Percentiles rank a stretch among this genome's conserved stretches.
phyloP scores from a whole-genome alignment of 2,329 filamentous ascomycete species.

The Beauveria sp. region DNA sequence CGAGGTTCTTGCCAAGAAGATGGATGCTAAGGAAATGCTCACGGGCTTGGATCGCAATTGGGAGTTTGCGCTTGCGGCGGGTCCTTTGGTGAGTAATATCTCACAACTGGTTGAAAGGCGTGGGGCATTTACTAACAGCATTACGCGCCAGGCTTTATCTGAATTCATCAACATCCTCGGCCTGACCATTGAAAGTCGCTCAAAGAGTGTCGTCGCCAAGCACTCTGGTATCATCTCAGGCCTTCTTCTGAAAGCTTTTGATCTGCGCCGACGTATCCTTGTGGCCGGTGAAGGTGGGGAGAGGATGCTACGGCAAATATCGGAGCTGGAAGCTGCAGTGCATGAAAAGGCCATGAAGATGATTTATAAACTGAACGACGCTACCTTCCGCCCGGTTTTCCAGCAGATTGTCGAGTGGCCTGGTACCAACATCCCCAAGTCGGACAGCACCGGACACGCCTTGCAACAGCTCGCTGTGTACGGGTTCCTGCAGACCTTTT shows the following conservation, averaged over 20 bases:
- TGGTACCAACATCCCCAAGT: constrained; percentile 50
- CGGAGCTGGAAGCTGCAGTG: constrained; percentile 54
- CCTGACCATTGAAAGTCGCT: constrained; percentile 65
- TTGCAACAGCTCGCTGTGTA: constrained; percentile 70
- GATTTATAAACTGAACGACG: constrained; percentile 95
- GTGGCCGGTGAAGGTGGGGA: constrained; percentile 39
- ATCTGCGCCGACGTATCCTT: constrained; percentile 54
- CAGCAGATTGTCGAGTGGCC: constrained; percentile 79
- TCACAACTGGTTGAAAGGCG: neutral
- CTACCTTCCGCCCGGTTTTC: constrained; percentile 88
- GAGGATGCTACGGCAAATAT: constrained; percentile 39
- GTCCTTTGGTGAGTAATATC: constrained; percentile 50
- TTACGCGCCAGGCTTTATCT: constrained; percentile 44
- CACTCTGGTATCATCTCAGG: constrained; percentile 62
- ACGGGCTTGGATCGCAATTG: constrained; percentile 66
- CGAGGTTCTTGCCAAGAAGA: constrained; percentile 65
- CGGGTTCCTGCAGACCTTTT: constrained; percentile 72
- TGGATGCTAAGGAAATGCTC: constrained; percentile 72
- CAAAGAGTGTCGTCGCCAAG: constrained; percentile 72
- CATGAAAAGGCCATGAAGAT: constrained; percentile 75
- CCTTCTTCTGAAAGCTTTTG: constrained; percentile 52
- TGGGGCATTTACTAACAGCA: constrained; percentile 5
- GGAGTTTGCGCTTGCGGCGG: constrained; percentile 52
- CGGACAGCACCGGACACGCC: constrained; percentile 48
- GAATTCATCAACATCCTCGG: constrained; percentile 66